Base-by-base conservation (phyloP, 1,139 yeast genomes). In the Kurtzmaniella quercitrusa region DNA sequence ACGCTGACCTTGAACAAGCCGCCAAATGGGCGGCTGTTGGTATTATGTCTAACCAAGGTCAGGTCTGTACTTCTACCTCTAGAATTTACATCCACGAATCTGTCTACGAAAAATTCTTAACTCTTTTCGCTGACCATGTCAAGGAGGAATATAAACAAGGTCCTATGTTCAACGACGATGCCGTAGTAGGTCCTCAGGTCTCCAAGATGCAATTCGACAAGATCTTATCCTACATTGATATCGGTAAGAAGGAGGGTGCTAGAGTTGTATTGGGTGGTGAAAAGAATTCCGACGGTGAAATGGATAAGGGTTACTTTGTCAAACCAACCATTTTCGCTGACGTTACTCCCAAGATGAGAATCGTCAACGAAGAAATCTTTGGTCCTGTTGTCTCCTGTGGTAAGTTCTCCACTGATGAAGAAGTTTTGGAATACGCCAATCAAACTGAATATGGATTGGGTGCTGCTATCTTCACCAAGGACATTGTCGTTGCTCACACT, bases 1-100 rank as follows among this genome's bases (percentile, higher is more conserved):
- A 78, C 60, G 86, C 89, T 19, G 91, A 90, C 58, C 63, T 89
- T 40, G 85, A 82, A 0, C 82, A 82, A 58, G 91, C 95, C 39
- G 90, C 85, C 31, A 85, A 85, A 60, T 87, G 94, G 85, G 82
- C 91, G 39, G 89, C 93, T 21, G 70, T 79, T 51, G 97, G 96
- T 54, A 81, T 90, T 49, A 82, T 87, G 75, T 76, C 74, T 63
- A 90, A 90, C 66, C 80, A 85, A 57, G 78, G 78, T 42, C 78
- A 73, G 58, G 63, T 72, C 43, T 73, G 78, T 62, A 65, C 74
- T 41, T 62, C 77, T 15, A 73, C 75, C 34, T 72, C 77, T 17
- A 65, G 78, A 60, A 58, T 72, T 48, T 73, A 72, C 49, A 66
- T 63, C 25, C 78, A 73, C 48, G 75, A 67, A 54, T 56, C 58